Evolutionary conservation across 2,329 filamentous ascomycete species (phyloP).

Genomic region (Ophiostoma novo-ulmi): DNA sequence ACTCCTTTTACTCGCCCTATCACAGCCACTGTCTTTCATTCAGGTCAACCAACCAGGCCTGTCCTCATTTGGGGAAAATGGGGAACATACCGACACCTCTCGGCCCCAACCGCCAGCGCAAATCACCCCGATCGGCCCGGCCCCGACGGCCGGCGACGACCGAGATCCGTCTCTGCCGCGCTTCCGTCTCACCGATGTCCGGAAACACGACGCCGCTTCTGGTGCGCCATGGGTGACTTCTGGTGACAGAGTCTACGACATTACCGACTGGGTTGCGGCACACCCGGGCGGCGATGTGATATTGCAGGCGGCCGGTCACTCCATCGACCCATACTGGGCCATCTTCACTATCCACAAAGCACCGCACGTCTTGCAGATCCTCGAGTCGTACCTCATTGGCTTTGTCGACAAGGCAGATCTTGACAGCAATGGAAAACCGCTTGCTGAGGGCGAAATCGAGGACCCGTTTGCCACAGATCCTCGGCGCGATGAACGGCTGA

Average conservation of each 20-base stretch:
- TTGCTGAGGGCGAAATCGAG: slow-evolving; percentile 45
- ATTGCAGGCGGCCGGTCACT: slow-evolving; percentile 58
- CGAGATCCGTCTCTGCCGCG: slow-evolving; percentile 29
- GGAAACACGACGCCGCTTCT: slow-evolving; percentile 27
- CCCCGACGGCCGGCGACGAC: slow-evolving; percentile 21
- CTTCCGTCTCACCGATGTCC: slow-evolving; percentile 29
- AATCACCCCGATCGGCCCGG: neutral
- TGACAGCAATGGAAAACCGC: slow-evolving; percentile 46
- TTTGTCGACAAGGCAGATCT: slow-evolving; percentile 56
- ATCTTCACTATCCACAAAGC: slow-evolving; percentile 66
- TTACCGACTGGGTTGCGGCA: slow-evolving; percentile 61
- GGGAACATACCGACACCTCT: neutral
- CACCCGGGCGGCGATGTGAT: slow-evolving; percentile 67
- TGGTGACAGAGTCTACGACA: slow-evolving; percentile 62
- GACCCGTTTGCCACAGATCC: slow-evolving; percentile 57
- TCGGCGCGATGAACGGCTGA: slow-evolving; percentile 45
- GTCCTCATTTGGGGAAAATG: neutral
- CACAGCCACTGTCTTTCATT: slow-evolving; percentile 18
- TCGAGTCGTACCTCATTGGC: slow-evolving; percentile 60
- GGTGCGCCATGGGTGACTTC: slow-evolving; percentile 57
- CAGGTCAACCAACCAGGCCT: neutral
- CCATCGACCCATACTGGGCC: slow-evolving; percentile 64
- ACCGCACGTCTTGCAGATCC: slow-evolving; percentile 58
- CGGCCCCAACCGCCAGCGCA: neutral
- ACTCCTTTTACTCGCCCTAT: slow-evolving; percentile 21